Evolutionary conservation across 306 rosid genomes (phyloP), one percentile per base, ranked within the genome.

Genomic region (Sphenostylis stenocarpa): DNA sequence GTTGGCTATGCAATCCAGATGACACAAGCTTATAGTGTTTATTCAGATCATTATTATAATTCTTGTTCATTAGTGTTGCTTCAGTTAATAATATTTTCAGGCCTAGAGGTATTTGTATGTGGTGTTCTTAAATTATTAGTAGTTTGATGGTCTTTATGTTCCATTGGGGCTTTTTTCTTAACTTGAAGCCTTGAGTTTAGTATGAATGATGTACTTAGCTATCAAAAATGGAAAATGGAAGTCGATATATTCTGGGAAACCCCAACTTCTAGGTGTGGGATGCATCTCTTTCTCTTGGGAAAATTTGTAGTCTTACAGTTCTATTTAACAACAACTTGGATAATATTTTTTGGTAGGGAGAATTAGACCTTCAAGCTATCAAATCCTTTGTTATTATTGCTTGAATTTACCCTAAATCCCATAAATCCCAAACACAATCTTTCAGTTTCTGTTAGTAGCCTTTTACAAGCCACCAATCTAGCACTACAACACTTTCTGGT

Each of bases 241-340:
- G 52, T 41, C 2, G 57, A 67, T 7, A 28, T 24, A 15, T 26
- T 5, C 26, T 45, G 58, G 16, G 20, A 29, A 44, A 5, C 45
- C 23, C 39, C 28, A 45, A 21, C 26, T 68, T n/a, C 56, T 26
- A 45, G 72, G 29, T n/a, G 6, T 10, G 75, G 5, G 75, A 29
- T 70, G 75, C 75, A 17, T 33, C 47, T 51, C 33, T 70, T 49
- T 31, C 60, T 69, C 29, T 47, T 69, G n/a, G 29, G 60, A 48
- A 33, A 49, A 48, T 29, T 48, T 31, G 45, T 70, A 19, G 19
- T 29, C 62, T 26, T 28, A 33, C 38, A 33, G 38, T 6, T 33
- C 38, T 33, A 6, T 71, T 70, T 71, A 19, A 52, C 49, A 20
- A 19, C 34, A 17, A 51, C 62, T 31, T 20, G 21, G 58, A 12